Evolutionary conservation across 1,139 yeast genomes (phyloP).

Genomic region (Kodamaea derodonti): DNA sequence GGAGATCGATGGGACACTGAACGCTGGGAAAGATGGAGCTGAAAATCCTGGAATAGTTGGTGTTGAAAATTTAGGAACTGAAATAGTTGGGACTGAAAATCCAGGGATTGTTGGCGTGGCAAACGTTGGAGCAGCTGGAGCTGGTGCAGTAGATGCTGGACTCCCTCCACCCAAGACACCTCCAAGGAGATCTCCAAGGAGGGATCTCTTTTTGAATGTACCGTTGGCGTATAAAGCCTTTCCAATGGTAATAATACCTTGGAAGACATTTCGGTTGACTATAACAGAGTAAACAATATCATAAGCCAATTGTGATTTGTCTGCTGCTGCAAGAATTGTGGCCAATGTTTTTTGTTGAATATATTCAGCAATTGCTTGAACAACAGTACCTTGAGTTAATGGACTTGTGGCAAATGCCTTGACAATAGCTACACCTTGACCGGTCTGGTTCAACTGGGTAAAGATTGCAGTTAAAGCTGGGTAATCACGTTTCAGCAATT

Average conservation of each 20-base stretch:
- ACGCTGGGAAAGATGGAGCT: not conserved
- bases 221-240: conserved; percentile 16
- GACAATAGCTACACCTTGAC: conserved; percentile 21
- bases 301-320: conserved; percentile 25
- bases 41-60: not conserved
- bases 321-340: conserved; percentile 19
- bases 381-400: conserved; percentile 20
- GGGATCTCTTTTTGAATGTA: conserved; percentile 3
- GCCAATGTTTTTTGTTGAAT: conserved; percentile 21
- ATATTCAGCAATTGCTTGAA: conserved; percentile 20
- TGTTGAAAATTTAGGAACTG: not conserved
- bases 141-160: conserved; percentile 5
- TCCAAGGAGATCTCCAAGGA: conserved; percentile 4
- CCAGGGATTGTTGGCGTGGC: not conserved
- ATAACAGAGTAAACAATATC: conserved; percentile 25
- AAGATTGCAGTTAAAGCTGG: conserved; percentile 24
- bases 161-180: conserved; percentile 2
- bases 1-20: not conserved
- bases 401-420: conserved; percentile 21
- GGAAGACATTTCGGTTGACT: conserved; percentile 18
- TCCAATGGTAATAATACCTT: conserved; percentile 19
- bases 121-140: conserved; percentile 2
- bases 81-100: conserved; percentile 1
- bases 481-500: conserved; percentile 20
- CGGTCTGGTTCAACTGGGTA: conserved; percentile 24